Evolutionary conservation across 2,329 filamentous ascomycete species (phyloP).

Genomic region (Ascocoryne sarcoides): DNA sequence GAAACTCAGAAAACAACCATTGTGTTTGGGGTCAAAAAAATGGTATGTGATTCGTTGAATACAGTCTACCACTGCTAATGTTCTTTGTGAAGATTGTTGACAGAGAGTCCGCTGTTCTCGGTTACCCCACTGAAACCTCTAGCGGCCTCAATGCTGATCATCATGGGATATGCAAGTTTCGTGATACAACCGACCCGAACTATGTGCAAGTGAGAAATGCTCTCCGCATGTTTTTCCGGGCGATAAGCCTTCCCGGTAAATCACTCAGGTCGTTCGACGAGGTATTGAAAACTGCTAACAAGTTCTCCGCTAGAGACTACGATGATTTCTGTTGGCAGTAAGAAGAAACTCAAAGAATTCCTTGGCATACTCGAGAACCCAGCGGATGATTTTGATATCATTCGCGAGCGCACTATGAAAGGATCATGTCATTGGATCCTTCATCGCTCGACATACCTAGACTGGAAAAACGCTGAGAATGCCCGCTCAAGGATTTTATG

Average conservation of each 20-base stretch:
- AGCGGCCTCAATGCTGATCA: constrained; percentile 26
- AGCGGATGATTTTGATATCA: neutral
- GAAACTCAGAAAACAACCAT: constrained; percentile 31
- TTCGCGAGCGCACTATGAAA: neutral
- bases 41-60: too few relatives aligned
- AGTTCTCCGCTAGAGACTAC: too few relatives aligned
- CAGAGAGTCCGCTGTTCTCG: constrained; percentile 21
- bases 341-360: neutral
- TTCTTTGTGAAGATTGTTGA: constrained; percentile 21
- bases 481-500: constrained; percentile 14
- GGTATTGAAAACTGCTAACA: too few relatives aligned
- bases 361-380: neutral
- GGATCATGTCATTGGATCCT: constrained; percentile 21
- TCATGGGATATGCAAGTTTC: constrained; percentile 28
- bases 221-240: constrained; percentile 2
- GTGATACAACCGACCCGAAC: constrained; percentile 18
- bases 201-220: constrained; percentile 14
- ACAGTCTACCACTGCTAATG: too few relatives aligned
- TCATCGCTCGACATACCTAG: constrained; percentile 1
- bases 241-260: too few relatives aligned
- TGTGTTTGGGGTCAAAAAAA: too few relatives aligned
- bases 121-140: constrained; percentile 20
- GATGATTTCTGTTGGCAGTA: too few relatives aligned
- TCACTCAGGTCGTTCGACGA: too few relatives aligned
- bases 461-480: constrained; percentile 5